phyloP scores from a whole-genome alignment of 352 stramenopile genomes.

The Aphanomyces stellatus region DNA sequence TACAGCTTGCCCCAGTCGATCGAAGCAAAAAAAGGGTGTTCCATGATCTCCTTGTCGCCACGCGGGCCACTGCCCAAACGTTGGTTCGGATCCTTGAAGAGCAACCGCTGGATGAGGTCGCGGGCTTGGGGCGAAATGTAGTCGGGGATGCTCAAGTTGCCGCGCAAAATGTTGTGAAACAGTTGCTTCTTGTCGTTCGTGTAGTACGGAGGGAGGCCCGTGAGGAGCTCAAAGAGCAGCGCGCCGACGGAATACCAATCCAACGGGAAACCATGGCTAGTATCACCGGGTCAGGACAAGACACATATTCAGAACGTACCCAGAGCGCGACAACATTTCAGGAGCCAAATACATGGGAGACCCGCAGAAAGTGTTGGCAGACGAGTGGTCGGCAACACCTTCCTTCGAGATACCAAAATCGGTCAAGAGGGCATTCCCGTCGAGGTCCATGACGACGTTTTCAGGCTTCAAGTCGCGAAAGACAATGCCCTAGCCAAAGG shows the following conservation, averaged over 20 bases:
- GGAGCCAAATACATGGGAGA: constrained; percentile 82
- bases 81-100: constrained; percentile 75
- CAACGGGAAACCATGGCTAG: constrained; percentile 61
- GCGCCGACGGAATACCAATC: constrained; percentile 82
- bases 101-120: constrained; percentile 68
- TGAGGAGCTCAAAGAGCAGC: constrained; percentile 71
- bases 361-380: constrained; percentile 77
- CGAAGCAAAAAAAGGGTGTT: constrained; percentile 73
- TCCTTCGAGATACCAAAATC: constrained; percentile 86
- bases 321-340: constrained; percentile 73
- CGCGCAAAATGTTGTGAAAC: constrained; percentile 85
- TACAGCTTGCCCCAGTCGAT: constrained; percentile 83
- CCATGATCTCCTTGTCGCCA: constrained; percentile 77
- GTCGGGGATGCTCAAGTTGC: constrained; percentile 69
- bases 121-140: constrained; percentile 66
- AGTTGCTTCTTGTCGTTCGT: constrained; percentile 85
- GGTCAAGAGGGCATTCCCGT: constrained; percentile 69
- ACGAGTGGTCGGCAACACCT: constrained; percentile 78
- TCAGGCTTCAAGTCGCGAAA: constrained; percentile 83
- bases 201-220: constrained; percentile 79
- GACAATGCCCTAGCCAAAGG: constrained; percentile 53
- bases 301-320: constrained; percentile 22
- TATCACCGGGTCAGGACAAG: neutral
- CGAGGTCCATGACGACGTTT: constrained; percentile 82
- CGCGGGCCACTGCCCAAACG: constrained; percentile 60